phyloP scores from a whole-genome alignment of 345 rosid species.

The Eutrema japonicum region DNA sequence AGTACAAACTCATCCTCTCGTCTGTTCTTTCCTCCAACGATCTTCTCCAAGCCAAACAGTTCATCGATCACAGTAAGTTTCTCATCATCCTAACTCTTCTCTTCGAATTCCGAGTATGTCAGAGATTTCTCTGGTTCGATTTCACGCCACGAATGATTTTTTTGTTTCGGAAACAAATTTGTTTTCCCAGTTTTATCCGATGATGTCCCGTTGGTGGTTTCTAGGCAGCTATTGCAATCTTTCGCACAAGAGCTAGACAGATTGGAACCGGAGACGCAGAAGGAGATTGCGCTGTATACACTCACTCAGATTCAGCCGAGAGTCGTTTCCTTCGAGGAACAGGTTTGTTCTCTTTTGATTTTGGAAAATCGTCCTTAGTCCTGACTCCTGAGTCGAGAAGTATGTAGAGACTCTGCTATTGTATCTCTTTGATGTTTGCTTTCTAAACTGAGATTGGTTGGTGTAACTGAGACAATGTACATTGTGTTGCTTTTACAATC shows the following conservation, averaged over 20 bases:
- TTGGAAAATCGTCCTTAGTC: not conserved
- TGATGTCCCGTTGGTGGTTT: conserved; percentile 88
- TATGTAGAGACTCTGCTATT: conserved; percentile 15
- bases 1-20: conserved; percentile 88
- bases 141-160: not conserved
- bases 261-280: conserved; percentile 76
- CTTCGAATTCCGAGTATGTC: not conserved
- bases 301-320: conserved; percentile 97
- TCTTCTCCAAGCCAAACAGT: conserved; percentile 74
- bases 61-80: conserved; percentile 79
- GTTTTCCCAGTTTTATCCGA: conserved; percentile 74
- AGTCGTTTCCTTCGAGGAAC: conserved; percentile 97
- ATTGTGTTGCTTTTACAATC: conserved; percentile 3
- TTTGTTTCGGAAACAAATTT: not conserved
- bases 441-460: not conserved
- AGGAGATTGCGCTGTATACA: conserved; percentile 87
- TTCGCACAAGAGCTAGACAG: conserved; percentile 87
- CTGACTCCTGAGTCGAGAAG: not conserved
- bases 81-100: not conserved
- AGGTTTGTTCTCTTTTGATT: conserved; percentile 52
- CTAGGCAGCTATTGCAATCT: conserved; percentile 90
- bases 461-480: conserved; percentile 33
- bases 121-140: not conserved
- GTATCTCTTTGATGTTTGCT: conserved; percentile 3
- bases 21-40: conserved; percentile 85